Conservation (phyloP, 176 grass and related monocot genomes). For the maize (Zea mays) region DNA sequence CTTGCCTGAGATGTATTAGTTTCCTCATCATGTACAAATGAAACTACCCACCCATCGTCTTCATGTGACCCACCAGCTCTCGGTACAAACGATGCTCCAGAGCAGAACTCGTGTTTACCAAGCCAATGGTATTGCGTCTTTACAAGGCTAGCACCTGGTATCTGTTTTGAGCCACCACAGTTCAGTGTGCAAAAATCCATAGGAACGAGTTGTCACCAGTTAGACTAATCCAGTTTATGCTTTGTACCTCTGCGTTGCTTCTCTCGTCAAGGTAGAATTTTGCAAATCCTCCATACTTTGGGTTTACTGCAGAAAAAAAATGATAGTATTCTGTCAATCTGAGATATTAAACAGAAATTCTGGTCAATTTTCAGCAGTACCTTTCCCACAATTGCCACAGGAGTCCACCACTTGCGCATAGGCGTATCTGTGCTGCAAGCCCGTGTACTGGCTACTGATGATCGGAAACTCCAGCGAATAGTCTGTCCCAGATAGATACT, state of each 20-base stretch:
- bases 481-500: slow-evolving; percentile 46
- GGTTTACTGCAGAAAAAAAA: slow-evolving; percentile 41
- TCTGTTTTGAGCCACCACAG: slow-evolving; percentile 10
- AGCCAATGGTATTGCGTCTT: slow-evolving; percentile 43
- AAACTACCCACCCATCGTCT: slow-evolving; percentile 62
- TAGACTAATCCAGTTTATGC: neutral
- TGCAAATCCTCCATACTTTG: slow-evolving; percentile 53
- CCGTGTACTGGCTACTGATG: slow-evolving; percentile 48
- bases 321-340: neutral
- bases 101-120: slow-evolving; percentile 51
- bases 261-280: slow-evolving; percentile 45
- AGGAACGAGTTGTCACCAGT: neutral
- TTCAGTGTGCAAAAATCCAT: neutral
- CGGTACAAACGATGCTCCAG: slow-evolving; percentile 58
- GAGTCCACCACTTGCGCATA: slow-evolving; percentile 54
- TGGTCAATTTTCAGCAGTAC: slow-evolving; percentile 21
- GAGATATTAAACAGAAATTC: neutral
- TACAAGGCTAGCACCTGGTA: neutral
- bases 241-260: slow-evolving; percentile 34
- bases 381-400: slow-evolving; percentile 21
- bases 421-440: slow-evolving; percentile 45
- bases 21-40: slow-evolving; percentile 53
- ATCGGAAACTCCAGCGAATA: slow-evolving; percentile 48
- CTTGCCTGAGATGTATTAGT: slow-evolving; percentile 50
- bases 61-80: slow-evolving; percentile 50